Evolutionary conservation across 768 basidiomycete species (phyloP).

Genomic region (Astraeus odoratus): DNA sequence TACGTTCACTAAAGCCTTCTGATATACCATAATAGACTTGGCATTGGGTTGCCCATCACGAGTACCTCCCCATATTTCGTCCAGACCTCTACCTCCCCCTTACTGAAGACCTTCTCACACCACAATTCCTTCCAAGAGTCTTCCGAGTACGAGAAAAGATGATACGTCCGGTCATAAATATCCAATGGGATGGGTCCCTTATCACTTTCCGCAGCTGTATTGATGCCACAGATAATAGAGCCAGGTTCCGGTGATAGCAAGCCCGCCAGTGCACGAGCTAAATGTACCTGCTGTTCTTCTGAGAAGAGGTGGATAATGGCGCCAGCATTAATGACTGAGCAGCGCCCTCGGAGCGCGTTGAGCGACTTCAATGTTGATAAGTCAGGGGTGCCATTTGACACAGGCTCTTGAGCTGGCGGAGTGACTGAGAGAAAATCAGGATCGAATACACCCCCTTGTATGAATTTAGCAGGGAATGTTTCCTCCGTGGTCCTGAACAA

Average conservation of each 20-base stretch:
- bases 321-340: conserved; percentile 44
- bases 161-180: too few relatives aligned
- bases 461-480: conserved; percentile 45
- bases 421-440: conserved; percentile 32
- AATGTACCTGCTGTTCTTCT: conserved; percentile 19
- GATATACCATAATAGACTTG: too few relatives aligned
- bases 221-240: conserved; percentile 26
- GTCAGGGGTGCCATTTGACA: conserved; percentile 18
- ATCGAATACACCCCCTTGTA: conserved; percentile 52
- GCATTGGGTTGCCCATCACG: too few relatives aligned
- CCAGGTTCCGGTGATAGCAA: conserved; percentile 25
- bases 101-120: too few relatives aligned
- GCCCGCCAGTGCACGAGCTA: conserved; percentile 24
- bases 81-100: too few relatives aligned
- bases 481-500: conserved; percentile 51
- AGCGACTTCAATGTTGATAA: conserved; percentile 35
- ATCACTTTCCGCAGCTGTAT: conserved; percentile 9
- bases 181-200: neutral
- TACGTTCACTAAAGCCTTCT: too few relatives aligned
- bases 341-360: conserved; percentile 39
- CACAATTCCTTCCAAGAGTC: too few relatives aligned
- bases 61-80: too few relatives aligned
- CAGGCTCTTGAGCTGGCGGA: conserved; percentile 22
- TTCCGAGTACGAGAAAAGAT: too few relatives aligned
- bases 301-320: conserved; percentile 39